phyloP scores from a whole-genome alignment of 2,329 filamentous ascomycete genomes.

The Triangularia setosa region DNA sequence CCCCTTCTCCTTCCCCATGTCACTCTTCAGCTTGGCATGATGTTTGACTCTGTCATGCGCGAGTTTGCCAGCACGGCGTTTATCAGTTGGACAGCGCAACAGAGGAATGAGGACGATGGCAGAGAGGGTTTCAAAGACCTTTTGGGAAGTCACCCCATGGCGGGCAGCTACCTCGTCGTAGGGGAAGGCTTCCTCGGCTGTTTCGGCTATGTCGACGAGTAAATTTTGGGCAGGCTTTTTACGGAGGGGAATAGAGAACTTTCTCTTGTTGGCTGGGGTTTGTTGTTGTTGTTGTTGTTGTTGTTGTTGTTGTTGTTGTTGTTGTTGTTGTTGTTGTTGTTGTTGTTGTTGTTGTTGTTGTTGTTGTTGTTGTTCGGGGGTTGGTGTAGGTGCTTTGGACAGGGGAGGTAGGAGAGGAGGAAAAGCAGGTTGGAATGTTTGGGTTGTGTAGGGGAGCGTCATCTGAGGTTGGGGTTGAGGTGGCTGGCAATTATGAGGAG shows the following conservation, averaged over 20 bases:
- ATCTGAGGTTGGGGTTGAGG: neutral
- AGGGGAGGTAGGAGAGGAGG: neutral
- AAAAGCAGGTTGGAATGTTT: neutral
- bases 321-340: neutral
- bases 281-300: neutral
- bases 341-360: neutral
- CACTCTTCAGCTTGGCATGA: neutral
- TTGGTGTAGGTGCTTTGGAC: neutral
- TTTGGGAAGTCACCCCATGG: constrained; percentile 40
- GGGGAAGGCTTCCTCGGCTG: constrained; percentile 43
- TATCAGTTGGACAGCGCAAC: constrained; percentile 42
- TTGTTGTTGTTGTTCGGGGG: neutral
- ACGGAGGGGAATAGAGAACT: constrained; percentile 26
- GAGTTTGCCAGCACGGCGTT: neutral
- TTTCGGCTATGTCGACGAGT: constrained; percentile 48
- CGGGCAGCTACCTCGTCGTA: constrained; percentile 43
- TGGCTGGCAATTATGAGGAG: neutral
- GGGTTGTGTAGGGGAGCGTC: neutral
- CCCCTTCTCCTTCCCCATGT: neutral
- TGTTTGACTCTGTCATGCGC: neutral
- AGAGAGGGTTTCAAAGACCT: constrained; percentile 44
- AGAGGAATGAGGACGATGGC: constrained; percentile 47
- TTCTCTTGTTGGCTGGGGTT: neutral
- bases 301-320: neutral
- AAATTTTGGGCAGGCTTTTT: constrained; percentile 36